Evolutionary conservation across 2,329 filamentous ascomycete species (phyloP).

Genomic region (Paradendryphiella salina): DNA sequence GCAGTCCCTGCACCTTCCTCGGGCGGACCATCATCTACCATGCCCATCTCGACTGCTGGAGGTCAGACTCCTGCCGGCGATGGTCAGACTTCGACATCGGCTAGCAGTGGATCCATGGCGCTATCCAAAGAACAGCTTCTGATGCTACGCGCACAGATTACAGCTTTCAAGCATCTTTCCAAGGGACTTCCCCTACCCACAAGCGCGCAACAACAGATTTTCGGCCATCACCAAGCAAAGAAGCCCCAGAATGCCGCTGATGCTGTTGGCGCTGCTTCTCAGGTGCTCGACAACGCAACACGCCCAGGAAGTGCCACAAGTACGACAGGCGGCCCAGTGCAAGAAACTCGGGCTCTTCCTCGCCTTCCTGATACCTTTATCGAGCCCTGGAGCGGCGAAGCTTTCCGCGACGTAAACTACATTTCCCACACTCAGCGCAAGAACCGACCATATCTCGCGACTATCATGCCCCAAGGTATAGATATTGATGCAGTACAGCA

Average conservation of each 20-base stretch:
- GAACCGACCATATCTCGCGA: constrained; percentile 79
- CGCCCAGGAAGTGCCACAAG: constrained; percentile 44
- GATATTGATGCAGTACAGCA: constrained; percentile 68
- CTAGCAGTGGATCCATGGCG: constrained; percentile 26
- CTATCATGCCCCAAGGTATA: constrained; percentile 84
- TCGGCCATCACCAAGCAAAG: constrained; percentile 68
- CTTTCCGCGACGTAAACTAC: constrained; percentile 70
- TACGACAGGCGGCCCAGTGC: constrained; percentile 47
- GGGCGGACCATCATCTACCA: constrained; percentile 27
- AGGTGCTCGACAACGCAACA: constrained; percentile 58
- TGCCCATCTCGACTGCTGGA: constrained; percentile 31
- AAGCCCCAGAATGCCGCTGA: constrained; percentile 49
- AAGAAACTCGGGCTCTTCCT: constrained; percentile 32
- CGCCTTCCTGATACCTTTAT: constrained; percentile 60
- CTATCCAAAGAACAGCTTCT: constrained; percentile 70
- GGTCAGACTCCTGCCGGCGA: constrained; percentile 47
- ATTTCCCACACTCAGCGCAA: constrained; percentile 75
- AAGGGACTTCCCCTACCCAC: constrained; percentile 83
- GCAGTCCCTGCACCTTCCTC: constrained; percentile 25
- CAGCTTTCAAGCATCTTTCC: constrained; percentile 85
- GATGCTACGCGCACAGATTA: constrained; percentile 81
- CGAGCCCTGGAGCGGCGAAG: constrained; percentile 42
- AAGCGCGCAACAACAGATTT: constrained; percentile 80
- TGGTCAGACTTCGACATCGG: constrained; percentile 40
- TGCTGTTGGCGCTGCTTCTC: constrained; percentile 48